Evolutionary conservation across 2,329 filamentous ascomycete species (phyloP), one percentile per base, ranked within the genome.

Genomic region (Cladosporium phlei): DNA sequence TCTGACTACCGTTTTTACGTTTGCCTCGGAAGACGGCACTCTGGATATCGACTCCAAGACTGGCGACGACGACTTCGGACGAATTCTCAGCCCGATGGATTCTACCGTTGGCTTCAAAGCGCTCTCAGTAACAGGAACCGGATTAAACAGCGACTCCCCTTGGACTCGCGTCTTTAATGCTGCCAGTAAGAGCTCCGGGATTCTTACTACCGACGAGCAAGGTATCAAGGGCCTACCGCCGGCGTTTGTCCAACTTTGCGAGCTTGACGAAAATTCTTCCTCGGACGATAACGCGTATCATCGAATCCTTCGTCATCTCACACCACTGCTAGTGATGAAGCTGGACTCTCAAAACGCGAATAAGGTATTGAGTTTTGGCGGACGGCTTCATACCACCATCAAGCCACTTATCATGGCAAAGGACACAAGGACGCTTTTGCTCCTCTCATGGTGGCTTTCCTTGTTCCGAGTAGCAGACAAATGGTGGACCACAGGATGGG

Each of bases 361-460:
- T 8, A 53, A 35, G n/a, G 33, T 56, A 2, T 50, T 58, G 22
- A 51, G 53, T 3, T 54, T 47, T 19, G 30, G 48, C 11, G 55
- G 55, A 32, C 48, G 55, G 22, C 43, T 43, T 8, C 55, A 48
- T 43, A 21, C 40, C 3, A 34, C 32, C 5, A 40, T 54, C 27
- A 44, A 46, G 12, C 43, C 50, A 11, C 48, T 58, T 19, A 24
- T 54, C 11, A 22, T 47, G n/a, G 11, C 30, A 33, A 49, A 40
- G 25, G 52, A 58, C 48, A 44, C 49, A 6, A 30, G 44, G 28
- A 50, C 40, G 8, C 29, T 56, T 33, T 47, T 58, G 3, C 28
- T 58, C 3, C 21, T 55, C 1, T 48, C 54, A 14, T 58, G 51
- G 46, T 58, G 51, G 55, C 49, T 56, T 16, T 48, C 45, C 3